Base-by-base conservation (phyloP, 495 filamentous ascomycete genomes). In the Penicillium bovifimosum region DNA sequence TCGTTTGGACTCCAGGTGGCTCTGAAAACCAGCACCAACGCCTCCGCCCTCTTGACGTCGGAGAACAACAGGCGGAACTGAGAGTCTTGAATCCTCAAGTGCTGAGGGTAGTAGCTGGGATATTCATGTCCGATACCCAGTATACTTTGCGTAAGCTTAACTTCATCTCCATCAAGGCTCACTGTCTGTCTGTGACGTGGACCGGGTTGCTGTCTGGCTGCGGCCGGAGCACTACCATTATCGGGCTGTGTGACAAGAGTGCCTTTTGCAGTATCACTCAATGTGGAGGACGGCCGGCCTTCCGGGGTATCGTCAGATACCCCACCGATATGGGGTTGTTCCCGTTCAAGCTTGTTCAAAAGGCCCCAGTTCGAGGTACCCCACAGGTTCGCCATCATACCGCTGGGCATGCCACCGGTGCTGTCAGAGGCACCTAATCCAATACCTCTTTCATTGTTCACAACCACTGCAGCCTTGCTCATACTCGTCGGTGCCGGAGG, bases 41-140 rank as follows among this genome's bases (percentile, higher is more conserved):
- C 85, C 52, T 96, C 90, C 2, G 84, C 78, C 24, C 76, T 71
- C 8, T 81, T 78, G 10, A 91, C 85, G 53, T 84, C 78, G 2
- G 93, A 91, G 72, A 97, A 98, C 11, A 98, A 75, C 42, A 96
- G 80, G 8, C 91, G 76, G 60, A 97, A 96, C 63, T 98, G 93
- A 9, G 90, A 86, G 63, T 96, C 91, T 67, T 98, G 95, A 9
- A 86, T 85, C 55, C 81, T 86, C 9, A 98, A 77, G 51, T 87
- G 86, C 17, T 83, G 68, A 2, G 93, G 93, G 68, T 98, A 98
- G 60, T 86, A 84, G 17, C 76, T 73, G 1, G 92, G 91, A 66
- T 90, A 92, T 5, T 82, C 78, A 34, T 86, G 81, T 9, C 67
- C 47, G 39, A 64, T 50, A 9, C 57, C 68, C 54, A 64, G 68